Conservation (phyloP, 805 yeast species). For the Metschnikowia lochheadii region DNA sequence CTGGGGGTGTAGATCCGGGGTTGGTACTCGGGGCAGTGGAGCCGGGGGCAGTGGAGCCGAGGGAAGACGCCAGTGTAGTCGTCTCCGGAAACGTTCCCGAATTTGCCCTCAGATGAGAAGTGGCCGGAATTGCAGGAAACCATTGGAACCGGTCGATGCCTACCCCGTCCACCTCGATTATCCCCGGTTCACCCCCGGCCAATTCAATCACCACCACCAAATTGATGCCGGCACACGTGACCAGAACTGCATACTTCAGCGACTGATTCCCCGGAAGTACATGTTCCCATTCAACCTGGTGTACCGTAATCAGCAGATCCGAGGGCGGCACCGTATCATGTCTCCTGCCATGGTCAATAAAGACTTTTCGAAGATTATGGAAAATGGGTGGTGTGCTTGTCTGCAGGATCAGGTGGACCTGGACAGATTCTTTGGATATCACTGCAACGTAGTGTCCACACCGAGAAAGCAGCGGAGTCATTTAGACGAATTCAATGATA, state of each 20-base stretch:
- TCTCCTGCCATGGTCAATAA: background rate
- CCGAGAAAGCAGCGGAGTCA: constrained; percentile 11
- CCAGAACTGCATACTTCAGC: constrained; percentile 29
- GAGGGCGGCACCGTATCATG: background rate
- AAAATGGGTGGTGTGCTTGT: background rate
- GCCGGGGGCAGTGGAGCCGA: background rate
- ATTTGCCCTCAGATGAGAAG: too few relatives aligned
- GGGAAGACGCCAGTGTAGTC: background rate
- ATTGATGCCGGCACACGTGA: constrained; percentile 17
- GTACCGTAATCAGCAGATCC: background rate
- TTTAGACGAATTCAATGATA: background rate
- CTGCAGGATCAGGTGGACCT: background rate
- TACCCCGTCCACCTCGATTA: constrained; percentile 27
- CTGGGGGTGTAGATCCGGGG: background rate
- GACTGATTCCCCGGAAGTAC: constrained; percentile 8
- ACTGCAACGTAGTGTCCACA: constrained; percentile 23
- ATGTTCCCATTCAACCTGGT: constrained; percentile 24
- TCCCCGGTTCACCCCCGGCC: constrained; percentile 22
- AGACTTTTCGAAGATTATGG: background rate
- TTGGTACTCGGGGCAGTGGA: background rate
- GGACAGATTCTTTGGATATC: constrained; percentile 1
- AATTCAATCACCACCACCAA: constrained; percentile 25
- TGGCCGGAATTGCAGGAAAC: constrained; percentile 24
- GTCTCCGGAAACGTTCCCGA: too few relatives aligned
- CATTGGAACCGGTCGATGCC: constrained; percentile 33